These are phyloP conservation scores for Abortiporus biennis DNA, from an alignment of 1,284 basidiomycete species.

Conservation along the genomic window DNA sequence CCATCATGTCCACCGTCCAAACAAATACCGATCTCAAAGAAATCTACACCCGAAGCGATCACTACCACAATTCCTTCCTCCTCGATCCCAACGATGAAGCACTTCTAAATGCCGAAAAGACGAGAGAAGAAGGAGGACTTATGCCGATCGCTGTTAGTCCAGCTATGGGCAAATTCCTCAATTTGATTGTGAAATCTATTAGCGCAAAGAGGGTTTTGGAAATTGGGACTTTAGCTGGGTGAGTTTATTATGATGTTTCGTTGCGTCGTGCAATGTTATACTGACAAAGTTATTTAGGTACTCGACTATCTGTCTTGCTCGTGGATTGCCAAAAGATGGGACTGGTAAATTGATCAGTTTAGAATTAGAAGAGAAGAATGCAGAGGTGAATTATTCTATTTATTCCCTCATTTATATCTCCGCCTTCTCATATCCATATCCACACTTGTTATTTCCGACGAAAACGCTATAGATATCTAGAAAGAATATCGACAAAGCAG, in stretches of 20 bases:
- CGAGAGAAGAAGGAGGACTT: slow-evolving; percentile 37
- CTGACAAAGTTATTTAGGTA: slow-evolving; percentile 39
- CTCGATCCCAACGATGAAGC: slow-evolving; percentile 36
- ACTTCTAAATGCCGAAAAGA: slow-evolving; percentile 36
- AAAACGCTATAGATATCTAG: slow-evolving; percentile 54
- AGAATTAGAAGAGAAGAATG: slow-evolving; percentile 45
- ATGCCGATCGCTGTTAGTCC: slow-evolving; percentile 48
- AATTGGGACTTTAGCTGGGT: slow-evolving; percentile 61
- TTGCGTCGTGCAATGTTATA: too few relatives aligned
- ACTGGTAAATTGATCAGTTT: slow-evolving; percentile 45
- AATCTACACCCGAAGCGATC: slow-evolving; percentile 41
- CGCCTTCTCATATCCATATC: too few relatives aligned
- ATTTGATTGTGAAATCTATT: slow-evolving; percentile 41
- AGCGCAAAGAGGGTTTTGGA: slow-evolving; percentile 49
- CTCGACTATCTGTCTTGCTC: slow-evolving; percentile 55
- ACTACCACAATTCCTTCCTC: slow-evolving; percentile 53
- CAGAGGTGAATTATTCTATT: slow-evolving; percentile 33
- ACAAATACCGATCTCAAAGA: too few relatives aligned
- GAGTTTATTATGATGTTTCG: too few relatives aligned
- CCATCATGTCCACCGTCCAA: too few relatives aligned
- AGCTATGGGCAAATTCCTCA: slow-evolving; percentile 52
- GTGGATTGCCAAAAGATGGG: slow-evolving; percentile 45
- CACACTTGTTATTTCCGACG: too few relatives aligned
- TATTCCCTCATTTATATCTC: too few relatives aligned
- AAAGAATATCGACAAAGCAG: slow-evolving; percentile 44